phyloP scores from a whole-genome alignment of 495 filamentous ascomycete species.

The Hypoxylon perforatum region DNA sequence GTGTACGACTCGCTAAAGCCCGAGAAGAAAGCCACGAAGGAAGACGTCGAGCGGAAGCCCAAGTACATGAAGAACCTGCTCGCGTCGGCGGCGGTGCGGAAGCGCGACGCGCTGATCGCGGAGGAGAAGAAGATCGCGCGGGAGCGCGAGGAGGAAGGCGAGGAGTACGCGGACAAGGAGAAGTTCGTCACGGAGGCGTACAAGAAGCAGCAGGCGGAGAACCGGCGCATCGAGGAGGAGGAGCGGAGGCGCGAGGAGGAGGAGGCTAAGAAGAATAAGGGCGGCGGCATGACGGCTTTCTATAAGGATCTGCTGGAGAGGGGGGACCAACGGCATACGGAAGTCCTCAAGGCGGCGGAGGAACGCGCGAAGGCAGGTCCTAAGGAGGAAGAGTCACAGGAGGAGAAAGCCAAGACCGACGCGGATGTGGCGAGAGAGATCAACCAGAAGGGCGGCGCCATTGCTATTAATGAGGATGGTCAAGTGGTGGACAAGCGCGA shows the following conservation, averaged over 20 bases:
- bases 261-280: conserved; percentile 73
- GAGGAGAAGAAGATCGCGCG: conserved; percentile 86
- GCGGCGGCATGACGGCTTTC: conserved; percentile 84
- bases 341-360: conserved; percentile 73
- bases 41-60: conserved; percentile 65
- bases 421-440: conserved; percentile 79
- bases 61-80: conserved; percentile 87
- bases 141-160: conserved; percentile 92
- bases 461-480: conserved; percentile 91
- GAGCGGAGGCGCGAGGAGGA: conserved; percentile 76
- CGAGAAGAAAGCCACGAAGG: conserved; percentile 51
- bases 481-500: conserved; percentile 95
- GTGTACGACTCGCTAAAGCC: conserved; percentile 74
- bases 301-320: conserved; percentile 84
- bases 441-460: conserved; percentile 72
- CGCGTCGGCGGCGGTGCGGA: conserved; percentile 83
- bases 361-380: conserved; percentile 69
- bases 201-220: conserved; percentile 89
- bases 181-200: conserved; percentile 98
- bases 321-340: conserved; percentile 79
- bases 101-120: conserved; percentile 87
- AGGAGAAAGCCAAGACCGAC: conserved; percentile 69
- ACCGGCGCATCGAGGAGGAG: conserved; percentile 80
- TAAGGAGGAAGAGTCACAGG: conserved; percentile 47
- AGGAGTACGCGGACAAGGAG: conserved; percentile 94